A percentile compares a stretch with the other conserved stretches of the same genome.
These are phyloP conservation scores for Cerioporus squamosus DNA, from an alignment of 1,284 basidiomycete genomes.

Conservation along the genomic window DNA sequence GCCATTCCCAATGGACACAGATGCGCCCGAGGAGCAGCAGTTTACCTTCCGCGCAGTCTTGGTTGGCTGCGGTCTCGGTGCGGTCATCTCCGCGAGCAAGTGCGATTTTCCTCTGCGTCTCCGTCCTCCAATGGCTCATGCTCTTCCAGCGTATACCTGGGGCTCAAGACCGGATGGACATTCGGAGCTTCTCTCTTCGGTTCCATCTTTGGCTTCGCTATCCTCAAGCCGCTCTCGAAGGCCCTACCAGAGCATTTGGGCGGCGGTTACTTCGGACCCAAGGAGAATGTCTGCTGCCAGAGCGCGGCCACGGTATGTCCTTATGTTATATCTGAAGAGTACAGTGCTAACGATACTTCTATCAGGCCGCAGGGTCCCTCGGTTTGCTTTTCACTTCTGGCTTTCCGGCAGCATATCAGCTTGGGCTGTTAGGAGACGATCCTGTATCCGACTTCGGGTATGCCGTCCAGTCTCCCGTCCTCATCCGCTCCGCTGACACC, in stretches of 20 bases:
- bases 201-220: slow-evolving; percentile 67
- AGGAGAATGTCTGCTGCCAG: slow-evolving; percentile 68
- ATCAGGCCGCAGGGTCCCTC: slow-evolving; percentile 57
- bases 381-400: slow-evolving; percentile 69
- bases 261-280: slow-evolving; percentile 68
- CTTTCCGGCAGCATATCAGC: slow-evolving; percentile 66
- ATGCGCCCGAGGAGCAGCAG: slow-evolving; percentile 22
- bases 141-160: slow-evolving; percentile 53
- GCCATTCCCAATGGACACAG: slow-evolving; percentile 26
- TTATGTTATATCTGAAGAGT: too few species aligned
- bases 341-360: too few species aligned
- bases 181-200: slow-evolving; percentile 54
- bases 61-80: slow-evolving; percentile 63
- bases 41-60: slow-evolving; percentile 46
- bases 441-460: slow-evolving; percentile 42
- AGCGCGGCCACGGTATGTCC: slow-evolving; percentile 50
- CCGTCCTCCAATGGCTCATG: not conserved
- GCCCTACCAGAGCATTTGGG: slow-evolving; percentile 50
- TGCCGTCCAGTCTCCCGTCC: slow-evolving; percentile 4
- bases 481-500: slow-evolving; percentile 6
- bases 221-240: slow-evolving; percentile 62
- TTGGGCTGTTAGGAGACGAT: slow-evolving; percentile 49
- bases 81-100: slow-evolving; percentile 42
- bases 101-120: slow-evolving; percentile 1
- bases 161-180: slow-evolving; percentile 72